Conservation (phyloP, 805 yeast species). For the Candida sithepensis region DNA sequence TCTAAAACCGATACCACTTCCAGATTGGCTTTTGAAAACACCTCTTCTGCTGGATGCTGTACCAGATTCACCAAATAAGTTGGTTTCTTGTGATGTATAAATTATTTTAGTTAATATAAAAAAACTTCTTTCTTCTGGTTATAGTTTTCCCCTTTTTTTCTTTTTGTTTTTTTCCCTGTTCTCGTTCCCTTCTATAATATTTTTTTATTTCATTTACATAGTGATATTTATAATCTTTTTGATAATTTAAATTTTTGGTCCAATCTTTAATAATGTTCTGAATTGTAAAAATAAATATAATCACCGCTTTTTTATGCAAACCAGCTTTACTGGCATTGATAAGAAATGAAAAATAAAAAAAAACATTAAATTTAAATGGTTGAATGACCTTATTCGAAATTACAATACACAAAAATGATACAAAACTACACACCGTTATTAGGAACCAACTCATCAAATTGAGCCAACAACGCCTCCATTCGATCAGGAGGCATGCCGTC, state of each 20-base stretch:
- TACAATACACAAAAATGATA: too few species aligned
- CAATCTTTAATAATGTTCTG: too few species aligned
- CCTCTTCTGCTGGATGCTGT: slow-evolving; percentile 30
- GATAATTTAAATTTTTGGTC: not conserved
- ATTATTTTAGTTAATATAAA: too few species aligned
- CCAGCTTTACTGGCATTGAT: too few species aligned
- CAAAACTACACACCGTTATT: slow-evolving; percentile 4
- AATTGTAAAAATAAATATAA: too few species aligned
- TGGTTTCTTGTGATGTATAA: not conserved
- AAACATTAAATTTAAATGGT: too few species aligned
- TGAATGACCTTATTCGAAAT: too few species aligned
- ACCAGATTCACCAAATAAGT: slow-evolving; percentile 24
- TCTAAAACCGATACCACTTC: slow-evolving; percentile 45
- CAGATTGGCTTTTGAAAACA: slow-evolving; percentile 45
- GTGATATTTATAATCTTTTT: not conserved
- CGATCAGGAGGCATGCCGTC: slow-evolving; percentile 27
- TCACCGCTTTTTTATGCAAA: too few species aligned
- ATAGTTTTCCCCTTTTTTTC: not conserved
- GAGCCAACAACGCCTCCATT: slow-evolving; percentile 30
- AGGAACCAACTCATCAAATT: slow-evolving; percentile 30
- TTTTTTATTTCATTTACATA: not conserved
- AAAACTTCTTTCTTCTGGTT: too few species aligned
- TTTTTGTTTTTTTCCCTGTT: not conserved
- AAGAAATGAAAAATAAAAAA: too few species aligned
- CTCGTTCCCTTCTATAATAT: not conserved